These are phyloP conservation scores for Xylaria flabelliformis DNA, from an alignment of 495 filamentous ascomycete genomes.

Conservation along the genomic window DNA sequence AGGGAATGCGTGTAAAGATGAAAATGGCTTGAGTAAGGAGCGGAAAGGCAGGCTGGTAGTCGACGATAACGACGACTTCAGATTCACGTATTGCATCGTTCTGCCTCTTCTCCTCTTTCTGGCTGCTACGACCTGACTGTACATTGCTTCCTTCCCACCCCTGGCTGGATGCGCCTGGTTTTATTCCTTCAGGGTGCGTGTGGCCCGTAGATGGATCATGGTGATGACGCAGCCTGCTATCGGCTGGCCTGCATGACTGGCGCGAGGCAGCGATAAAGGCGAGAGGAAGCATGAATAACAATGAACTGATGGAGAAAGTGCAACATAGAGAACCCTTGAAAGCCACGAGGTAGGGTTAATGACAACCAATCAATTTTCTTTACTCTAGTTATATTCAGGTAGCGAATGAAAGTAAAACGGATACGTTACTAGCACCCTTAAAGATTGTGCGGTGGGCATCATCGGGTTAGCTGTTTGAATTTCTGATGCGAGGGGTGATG, in stretches of 20 bases:
- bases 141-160: slow-evolving; percentile 12
- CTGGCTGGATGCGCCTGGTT: slow-evolving; percentile 20
- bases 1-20: not conserved
- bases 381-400: too few relatives aligned
- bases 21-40: not conserved
- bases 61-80: not conserved
- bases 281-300: not conserved
- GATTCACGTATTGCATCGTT: slow-evolving; percentile 15
- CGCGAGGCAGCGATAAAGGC: slow-evolving; percentile 5
- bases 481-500: not conserved
- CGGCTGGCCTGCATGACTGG: slow-evolving; percentile 16
- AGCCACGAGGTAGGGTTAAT: slow-evolving; percentile 20
- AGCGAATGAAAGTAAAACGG: too few relatives aligned
- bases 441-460: not conserved
- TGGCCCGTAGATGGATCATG: slow-evolving; percentile 14
- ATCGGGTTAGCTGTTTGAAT: not conserved
- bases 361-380: slow-evolving; percentile 2
- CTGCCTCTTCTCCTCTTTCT: slow-evolving; percentile 17
- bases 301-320: slow-evolving; percentile 8
- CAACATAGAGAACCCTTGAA: slow-evolving; percentile 8
- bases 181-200: slow-evolving; percentile 7
- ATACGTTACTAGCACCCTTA: too few relatives aligned
- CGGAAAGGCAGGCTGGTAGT: not conserved
- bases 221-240: slow-evolving; percentile 12
- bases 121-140: slow-evolving; percentile 17